Evolutionary conservation across 352 stramenopile species (phyloP).

Genomic region (Detonula confervacea): DNA sequence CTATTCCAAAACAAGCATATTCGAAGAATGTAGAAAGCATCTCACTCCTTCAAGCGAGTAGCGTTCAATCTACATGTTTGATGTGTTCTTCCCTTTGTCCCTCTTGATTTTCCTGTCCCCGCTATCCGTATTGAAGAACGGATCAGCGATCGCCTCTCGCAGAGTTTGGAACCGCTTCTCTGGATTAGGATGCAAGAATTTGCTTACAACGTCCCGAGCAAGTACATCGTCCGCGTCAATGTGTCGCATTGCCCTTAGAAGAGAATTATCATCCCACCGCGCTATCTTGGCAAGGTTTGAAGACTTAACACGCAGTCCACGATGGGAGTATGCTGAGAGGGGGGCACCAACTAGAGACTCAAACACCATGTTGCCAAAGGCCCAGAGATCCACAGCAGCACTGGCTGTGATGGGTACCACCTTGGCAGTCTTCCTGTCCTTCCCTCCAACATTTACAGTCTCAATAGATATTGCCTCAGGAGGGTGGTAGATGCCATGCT

Average conservation of each 20-base stretch:
- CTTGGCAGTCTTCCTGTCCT: conserved; percentile 74
- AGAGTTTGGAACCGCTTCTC: conserved; percentile 73
- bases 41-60: no score
- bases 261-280: conserved; percentile 80
- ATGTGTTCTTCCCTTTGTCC: no score
- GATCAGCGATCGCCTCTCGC: conserved; percentile 78
- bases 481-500: conserved; percentile 83
- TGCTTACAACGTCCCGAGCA: conserved; percentile 69
- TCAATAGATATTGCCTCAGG: conserved; percentile 82
- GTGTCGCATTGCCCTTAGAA: conserved; percentile 77
- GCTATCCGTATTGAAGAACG: no score
- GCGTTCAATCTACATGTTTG: no score
- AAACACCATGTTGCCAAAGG: conserved; percentile 80
- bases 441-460: conserved; percentile 64
- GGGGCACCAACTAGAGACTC: conserved; percentile 80
- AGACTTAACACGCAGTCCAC: conserved; percentile 76
- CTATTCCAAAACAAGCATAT: no score
- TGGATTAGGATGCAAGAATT: conserved; percentile 79
- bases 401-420: conserved; percentile 73
- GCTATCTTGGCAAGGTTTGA: conserved; percentile 82
- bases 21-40: no score
- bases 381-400: conserved; percentile 84
- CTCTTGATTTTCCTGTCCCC: conserved; percentile 39
- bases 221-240: conserved; percentile 61
- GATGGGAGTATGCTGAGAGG: conserved; percentile 79